Evolutionary conservation across 208 protist genomes (phyloP).

Genomic region (Endotrypanum monterogeii): DNA sequence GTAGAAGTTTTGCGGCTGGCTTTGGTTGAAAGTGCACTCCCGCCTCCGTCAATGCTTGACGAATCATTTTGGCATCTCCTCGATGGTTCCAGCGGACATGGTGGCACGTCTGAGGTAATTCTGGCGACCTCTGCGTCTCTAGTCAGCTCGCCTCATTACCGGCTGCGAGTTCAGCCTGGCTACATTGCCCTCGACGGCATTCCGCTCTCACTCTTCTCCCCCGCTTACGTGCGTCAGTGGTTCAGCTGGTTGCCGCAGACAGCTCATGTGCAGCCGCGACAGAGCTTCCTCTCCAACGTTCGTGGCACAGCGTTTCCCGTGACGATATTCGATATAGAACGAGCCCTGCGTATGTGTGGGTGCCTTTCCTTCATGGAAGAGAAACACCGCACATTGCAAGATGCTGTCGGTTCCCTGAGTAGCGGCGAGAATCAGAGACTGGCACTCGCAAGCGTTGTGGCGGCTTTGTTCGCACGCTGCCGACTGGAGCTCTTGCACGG

Average conservation of each 20-base stretch:
- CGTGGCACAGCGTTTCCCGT: conserved; percentile 27
- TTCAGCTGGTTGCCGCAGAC: conserved; percentile 51
- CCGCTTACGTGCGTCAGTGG: conserved; percentile 53
- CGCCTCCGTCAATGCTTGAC: conserved; percentile 4
- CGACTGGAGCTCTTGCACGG: conserved; percentile 20
- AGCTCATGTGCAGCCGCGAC: conserved; percentile 31
- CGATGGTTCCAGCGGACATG: background rate
- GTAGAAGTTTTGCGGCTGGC: conserved; percentile 32
- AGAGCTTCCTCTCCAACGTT: conserved; percentile 57
- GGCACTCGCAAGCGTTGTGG: conserved; percentile 85
- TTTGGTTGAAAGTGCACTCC: conserved; percentile 34
- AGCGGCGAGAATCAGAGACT: conserved; percentile 93
- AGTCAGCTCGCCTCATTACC: background rate
- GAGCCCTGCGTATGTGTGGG: conserved; percentile 45
- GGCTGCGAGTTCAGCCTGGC: conserved; percentile 10
- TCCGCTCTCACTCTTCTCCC: conserved; percentile 56
- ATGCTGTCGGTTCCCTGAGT: conserved; percentile 56
- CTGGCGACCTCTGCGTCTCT: background rate
- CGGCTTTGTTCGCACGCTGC: conserved; percentile 36
- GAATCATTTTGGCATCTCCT: background rate
- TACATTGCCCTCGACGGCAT: conserved; percentile 49
- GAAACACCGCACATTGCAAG: conserved; percentile 39
- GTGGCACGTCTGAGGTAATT: background rate
- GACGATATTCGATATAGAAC: conserved; percentile 39
- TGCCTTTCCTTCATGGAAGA: conserved; percentile 51